Percentiles rank a stretch among this genome's conserved stretches.
Conservation (phyloP, 257 asterid genomes). For the Solanum gandarillasii region DNA sequence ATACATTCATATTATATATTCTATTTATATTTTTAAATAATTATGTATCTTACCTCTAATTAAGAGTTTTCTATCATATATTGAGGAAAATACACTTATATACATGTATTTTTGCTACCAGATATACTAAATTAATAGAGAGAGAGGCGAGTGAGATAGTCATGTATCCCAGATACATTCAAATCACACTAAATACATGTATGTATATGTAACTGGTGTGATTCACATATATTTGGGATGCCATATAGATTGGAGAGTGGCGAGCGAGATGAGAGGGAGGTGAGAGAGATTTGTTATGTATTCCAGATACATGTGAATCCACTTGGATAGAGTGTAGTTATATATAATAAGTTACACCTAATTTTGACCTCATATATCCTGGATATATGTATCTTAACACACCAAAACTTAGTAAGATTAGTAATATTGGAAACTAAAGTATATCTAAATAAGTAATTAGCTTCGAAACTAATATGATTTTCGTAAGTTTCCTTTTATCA, state of each 20-base stretch:
- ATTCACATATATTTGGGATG: background rate
- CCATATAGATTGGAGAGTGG: rapidly evolving
- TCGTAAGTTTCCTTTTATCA: background rate
- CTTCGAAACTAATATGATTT: no score
- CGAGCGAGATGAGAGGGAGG: background rate
- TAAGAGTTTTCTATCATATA: background rate
- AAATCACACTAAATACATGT: no score
- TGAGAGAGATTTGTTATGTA: background rate
- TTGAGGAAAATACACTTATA: rapidly evolving
- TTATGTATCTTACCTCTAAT: rapidly evolving
- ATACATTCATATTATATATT: no score
- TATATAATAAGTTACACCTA: rapidly evolving
- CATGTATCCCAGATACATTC: rapidly evolving
- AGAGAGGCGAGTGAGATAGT: background rate
- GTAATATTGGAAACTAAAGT: no score
- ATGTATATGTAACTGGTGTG: background rate
- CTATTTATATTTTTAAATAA: rapidly evolving
- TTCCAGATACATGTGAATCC: background rate
- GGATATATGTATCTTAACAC: rapidly evolving
- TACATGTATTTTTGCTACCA: no score
- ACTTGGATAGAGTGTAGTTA: background rate
- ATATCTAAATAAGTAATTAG: no score
- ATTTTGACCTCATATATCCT: rapidly evolving
- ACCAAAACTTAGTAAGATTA: rapidly evolving
- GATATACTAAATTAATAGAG: no score